These are phyloP conservation scores for Candida awuae DNA, from an alignment of 805 yeast genomes.

Conservation along the genomic window DNA sequence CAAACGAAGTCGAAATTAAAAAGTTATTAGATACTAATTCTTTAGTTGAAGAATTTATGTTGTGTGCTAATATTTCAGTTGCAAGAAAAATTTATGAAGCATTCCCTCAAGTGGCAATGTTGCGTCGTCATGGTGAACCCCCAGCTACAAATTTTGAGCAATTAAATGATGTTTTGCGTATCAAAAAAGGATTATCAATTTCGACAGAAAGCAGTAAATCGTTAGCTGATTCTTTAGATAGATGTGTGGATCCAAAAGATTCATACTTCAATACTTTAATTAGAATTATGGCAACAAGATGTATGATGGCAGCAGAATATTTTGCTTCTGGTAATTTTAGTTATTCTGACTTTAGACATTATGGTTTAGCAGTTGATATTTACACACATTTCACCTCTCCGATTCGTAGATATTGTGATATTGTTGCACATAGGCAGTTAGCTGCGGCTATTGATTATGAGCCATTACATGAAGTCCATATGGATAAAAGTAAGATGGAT, in stretches of 20 bases:
- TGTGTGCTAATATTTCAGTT: conserved; percentile 92
- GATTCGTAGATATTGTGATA: conserved; percentile 95
- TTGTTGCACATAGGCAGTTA: conserved; percentile 92
- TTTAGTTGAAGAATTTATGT: conserved; percentile 95
- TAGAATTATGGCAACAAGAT: conserved; percentile 95
- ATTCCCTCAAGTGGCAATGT: conserved; percentile 96
- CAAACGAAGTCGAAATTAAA: conserved; percentile 90
- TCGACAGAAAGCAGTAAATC: conserved; percentile 82
- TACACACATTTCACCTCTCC: conserved; percentile 99
- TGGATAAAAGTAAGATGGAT: conserved; percentile 89
- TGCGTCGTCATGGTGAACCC: conserved; percentile 97
- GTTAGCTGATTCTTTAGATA: conserved; percentile 86
- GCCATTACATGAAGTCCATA: conserved; percentile 66
- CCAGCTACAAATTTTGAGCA: conserved; percentile 88
- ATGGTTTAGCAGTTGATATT: conserved; percentile 94
- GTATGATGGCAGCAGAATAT: conserved; percentile 99
- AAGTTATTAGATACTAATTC: conserved; percentile 86
- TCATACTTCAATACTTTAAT: conserved; percentile 88
- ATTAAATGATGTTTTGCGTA: conserved; percentile 80
- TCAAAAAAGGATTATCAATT: conserved; percentile 66
- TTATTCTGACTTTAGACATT: conserved; percentile 88
- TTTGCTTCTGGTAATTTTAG: conserved; percentile 87
- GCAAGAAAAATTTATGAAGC: conserved; percentile 89
- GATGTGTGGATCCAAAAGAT: conserved; percentile 75
- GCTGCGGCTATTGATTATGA: conserved; percentile 99